Conservation (phyloP, 306 rosid species). For the Sophora flavescens region DNA sequence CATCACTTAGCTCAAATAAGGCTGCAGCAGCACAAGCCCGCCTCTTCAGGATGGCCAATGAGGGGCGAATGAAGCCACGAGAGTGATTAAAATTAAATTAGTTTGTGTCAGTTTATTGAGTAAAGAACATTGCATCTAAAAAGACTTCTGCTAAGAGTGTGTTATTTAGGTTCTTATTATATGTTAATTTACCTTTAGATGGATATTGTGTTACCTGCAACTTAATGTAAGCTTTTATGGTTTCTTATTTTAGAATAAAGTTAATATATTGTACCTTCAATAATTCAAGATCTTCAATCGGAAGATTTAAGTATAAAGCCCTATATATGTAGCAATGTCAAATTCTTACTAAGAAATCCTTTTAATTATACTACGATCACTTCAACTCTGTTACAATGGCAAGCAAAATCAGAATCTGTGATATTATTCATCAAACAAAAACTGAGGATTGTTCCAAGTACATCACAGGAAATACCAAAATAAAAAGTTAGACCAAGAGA, state of each 20-base stretch:
- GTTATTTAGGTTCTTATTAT: conserved; percentile 48
- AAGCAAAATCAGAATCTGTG: neutral
- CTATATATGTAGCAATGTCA: neutral
- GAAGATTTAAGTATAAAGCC: conserved; percentile 13
- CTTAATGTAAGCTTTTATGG: conserved; percentile 45
- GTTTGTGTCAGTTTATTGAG: conserved; percentile 30
- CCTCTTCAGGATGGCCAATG: conserved; percentile 84
- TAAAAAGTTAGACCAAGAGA: neutral
- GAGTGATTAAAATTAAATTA: conserved; percentile 49
- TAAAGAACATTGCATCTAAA: conserved; percentile 38
- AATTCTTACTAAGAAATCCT: conserved; percentile 3
- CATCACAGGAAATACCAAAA: neutral
- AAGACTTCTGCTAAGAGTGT: conserved; percentile 47
- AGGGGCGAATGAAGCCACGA: conserved; percentile 70
- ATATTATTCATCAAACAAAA: conserved; percentile 33
- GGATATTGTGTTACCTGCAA: conserved; percentile 46
- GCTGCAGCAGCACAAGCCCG: conserved; percentile 79
- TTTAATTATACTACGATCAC: conserved; percentile 1
- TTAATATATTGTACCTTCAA: conserved; percentile 5
- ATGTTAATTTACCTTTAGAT: conserved; percentile 37
- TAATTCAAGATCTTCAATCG: conserved; percentile 33
- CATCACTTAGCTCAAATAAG: conserved; percentile 72
- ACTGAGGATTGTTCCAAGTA: conserved; percentile 10
- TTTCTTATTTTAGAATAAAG: conserved; percentile 45
- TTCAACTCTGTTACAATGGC: neutral